Conservation (phyloP, 495 filamentous ascomycete genomes). For the Ascobolus immersus region DNA sequence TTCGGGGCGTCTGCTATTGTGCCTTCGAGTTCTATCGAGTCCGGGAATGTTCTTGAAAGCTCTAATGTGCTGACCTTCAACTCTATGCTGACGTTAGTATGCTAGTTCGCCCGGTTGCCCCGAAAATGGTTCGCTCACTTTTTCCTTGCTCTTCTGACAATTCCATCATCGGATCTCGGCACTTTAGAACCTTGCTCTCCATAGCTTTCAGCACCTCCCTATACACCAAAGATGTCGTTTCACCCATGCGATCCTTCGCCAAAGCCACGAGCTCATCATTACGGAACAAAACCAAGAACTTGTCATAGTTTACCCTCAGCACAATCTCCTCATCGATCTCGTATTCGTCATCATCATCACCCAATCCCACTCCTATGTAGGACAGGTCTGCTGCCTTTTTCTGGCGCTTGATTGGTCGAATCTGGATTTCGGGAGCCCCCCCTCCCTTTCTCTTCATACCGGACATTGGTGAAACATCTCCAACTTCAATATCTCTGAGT, state of each 20-base stretch:
- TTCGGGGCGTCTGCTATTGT: conserved; percentile 14
- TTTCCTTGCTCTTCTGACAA: conserved; percentile 6
- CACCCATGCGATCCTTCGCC: conserved; percentile 32
- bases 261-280: conserved; percentile 44
- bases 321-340: conserved; percentile 30
- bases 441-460: conserved; percentile 26
- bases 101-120: neutral
- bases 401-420: conserved; percentile 13
- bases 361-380: conserved; percentile 13
- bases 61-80: conserved; percentile 16
- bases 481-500: conserved; percentile 23
- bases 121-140: conserved; percentile 3
- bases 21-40: conserved; percentile 14
- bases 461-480: conserved; percentile 17
- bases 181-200: conserved; percentile 40
- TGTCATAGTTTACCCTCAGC: conserved; percentile 64
- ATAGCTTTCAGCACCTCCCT: conserved; percentile 39
- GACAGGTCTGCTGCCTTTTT: conserved; percentile 25
- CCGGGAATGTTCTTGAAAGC: conserved; percentile 12
- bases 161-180: conserved; percentile 32
- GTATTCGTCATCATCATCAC: conserved; percentile 10
- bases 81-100: conserved; percentile 3
- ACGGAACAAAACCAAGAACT: conserved; percentile 54
- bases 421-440: conserved; percentile 21
- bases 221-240: conserved; percentile 48